Evolutionary conservation across 2,329 filamentous ascomycete genomes (phyloP), one percentile per base, ranked within the genome.

Genomic region (Rugonectria rugulosa): DNA sequence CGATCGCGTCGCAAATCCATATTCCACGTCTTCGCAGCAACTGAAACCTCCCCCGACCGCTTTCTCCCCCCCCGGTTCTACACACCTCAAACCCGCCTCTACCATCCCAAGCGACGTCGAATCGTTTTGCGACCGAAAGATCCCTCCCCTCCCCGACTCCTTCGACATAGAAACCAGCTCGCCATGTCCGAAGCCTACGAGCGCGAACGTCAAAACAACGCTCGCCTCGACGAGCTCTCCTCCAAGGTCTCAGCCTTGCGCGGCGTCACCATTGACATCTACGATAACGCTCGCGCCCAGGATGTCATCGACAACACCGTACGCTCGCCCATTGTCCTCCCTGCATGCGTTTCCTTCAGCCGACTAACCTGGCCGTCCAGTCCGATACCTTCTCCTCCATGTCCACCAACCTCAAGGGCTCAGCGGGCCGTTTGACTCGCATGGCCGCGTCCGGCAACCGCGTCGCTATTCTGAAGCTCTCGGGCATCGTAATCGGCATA

Each of bases 181-280:
- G 44, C 51, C 63, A 91, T 91, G 88, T 88, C 88, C 41, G 88
- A 91, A 73, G 83, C 88, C 62, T 92, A 90, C 78, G 88, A 91
- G 78, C 88, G 88, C 73, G 88, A 92, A 78, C 83, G 85, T 72
- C 95, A 99, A 77, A 99, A 99, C 80, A 96, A 98, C 77, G 88
- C 91, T 64, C 92, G 94, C 67, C 90, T 99, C 53, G 88, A 94
- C 69, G 92, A 96, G 73, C 89, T 99, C 31, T 90, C 90, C 14
- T 84, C 87, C 63, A 99, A 99, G 79, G 93, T 98, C 51, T 91
- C 91, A 15, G 92, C 92, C 47, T 85, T 99, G 61, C 92, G 94
- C 70, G 91, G 90, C 74, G 92, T 99, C 45, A 99, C 95, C 36
- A 87, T 98, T 63, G 92, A 99, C 79, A 99, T 99, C 70, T 97